Evolutionary conservation across 73 alveolate genomes (phyloP).

Genomic region (Paraurostyla sp.): DNA sequence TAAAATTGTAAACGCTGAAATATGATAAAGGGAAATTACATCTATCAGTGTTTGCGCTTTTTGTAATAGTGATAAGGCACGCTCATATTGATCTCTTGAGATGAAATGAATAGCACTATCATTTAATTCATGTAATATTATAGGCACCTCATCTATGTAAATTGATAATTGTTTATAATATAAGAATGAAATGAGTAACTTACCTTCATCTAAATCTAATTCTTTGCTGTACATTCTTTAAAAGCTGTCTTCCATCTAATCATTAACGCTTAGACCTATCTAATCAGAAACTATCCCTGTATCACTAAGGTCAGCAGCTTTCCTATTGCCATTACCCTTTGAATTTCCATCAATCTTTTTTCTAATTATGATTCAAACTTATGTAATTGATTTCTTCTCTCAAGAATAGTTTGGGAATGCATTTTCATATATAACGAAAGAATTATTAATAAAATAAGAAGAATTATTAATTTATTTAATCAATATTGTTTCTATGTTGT

Average conservation of each 20-base stretch:
- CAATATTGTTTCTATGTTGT: not conserved
- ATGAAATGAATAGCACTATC: conserved; percentile 80
- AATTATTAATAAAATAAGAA: too few species aligned
- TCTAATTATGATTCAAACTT: not conserved
- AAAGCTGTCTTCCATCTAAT: conserved; percentile 40
- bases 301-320: conserved; percentile 38
- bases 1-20: conserved; percentile 46
- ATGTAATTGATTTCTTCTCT: too few species aligned
- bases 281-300: conserved; percentile 47
- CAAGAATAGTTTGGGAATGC: too few species aligned
- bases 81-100: conserved; percentile 72
- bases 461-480: too few species aligned
- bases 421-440: too few species aligned
- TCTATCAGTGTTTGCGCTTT: conserved; percentile 77
- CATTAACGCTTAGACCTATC: not conserved
- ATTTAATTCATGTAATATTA: conserved; percentile 71
- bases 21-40: conserved; percentile 9
- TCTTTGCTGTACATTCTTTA: conserved; percentile 45
- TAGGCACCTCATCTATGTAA: conserved; percentile 83
- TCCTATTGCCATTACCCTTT: not conserved
- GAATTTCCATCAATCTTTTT: not conserved
- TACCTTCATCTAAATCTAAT: conserved; percentile 61
- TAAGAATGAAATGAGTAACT: not conserved
- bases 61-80: conserved; percentile 72
- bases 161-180: too few species aligned